Evolutionary conservation across 306 rosid species (phyloP).

Genomic region (Pyrus communis): DNA sequence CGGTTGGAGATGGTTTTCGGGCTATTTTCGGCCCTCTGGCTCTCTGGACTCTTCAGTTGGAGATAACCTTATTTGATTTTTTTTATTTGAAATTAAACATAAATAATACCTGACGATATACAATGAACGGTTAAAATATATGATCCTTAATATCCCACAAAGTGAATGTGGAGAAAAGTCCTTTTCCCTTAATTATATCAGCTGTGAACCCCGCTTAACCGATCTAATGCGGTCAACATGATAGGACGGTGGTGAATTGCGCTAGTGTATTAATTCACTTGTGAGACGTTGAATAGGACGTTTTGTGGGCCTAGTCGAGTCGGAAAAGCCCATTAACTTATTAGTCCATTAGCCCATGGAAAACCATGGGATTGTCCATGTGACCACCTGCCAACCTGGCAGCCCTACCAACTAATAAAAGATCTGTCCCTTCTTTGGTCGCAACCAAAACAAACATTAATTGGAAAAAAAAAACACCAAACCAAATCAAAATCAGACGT

Average conservation of each 20-base stretch:
- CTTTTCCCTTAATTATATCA: neutral
- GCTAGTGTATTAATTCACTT: neutral
- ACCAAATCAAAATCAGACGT: neutral
- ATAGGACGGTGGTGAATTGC: neutral
- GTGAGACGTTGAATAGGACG: too few relatives aligned
- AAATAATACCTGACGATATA: too few relatives aligned
- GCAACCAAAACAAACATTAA: neutral
- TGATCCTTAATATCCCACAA: too few relatives aligned
- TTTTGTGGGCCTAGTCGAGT: neutral
- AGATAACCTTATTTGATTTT: too few relatives aligned
- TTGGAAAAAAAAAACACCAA: neutral
- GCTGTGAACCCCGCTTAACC: neutral
- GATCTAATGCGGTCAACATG: neutral
- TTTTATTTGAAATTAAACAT: too few relatives aligned
- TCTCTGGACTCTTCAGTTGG: too few relatives aligned
- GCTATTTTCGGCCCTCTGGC: too few relatives aligned
- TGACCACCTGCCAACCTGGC: conserved; percentile 66
- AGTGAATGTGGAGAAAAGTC: too few relatives aligned
- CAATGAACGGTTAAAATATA: too few relatives aligned
- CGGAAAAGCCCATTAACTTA: neutral
- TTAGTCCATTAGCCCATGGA: conserved; percentile 1
- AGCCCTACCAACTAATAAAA: conserved; percentile 30
- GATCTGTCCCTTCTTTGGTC: conserved; percentile 35
- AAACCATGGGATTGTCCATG: conserved; percentile 48
- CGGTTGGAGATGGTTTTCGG: too few relatives aligned